Base-by-base conservation (phyloP, 805 yeast species). In the Candida alai region DNA sequence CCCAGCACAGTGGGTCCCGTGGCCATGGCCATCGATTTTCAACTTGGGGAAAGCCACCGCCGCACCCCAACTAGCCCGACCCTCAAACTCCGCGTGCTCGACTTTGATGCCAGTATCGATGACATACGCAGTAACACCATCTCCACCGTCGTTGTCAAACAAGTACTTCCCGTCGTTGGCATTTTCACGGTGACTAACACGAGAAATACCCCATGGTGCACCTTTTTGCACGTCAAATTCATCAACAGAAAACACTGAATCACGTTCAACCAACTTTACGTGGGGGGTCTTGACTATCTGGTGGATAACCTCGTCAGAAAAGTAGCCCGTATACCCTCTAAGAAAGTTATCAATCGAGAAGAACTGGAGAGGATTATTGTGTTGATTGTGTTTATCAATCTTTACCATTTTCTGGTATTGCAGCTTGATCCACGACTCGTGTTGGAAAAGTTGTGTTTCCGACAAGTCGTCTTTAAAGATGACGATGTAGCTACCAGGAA, bases 1-100 rank as follows among this genome's bases (percentile, higher is more conserved):
- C 3, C 96, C 96, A 0, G 96, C 95, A 30, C 89, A 94, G 57
- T 88, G 96, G 1, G 96, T 86, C 0, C 96, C 97, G 55, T 88
- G 97, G 0, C 96, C 96, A 46, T 80, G 80, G 7, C 60, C 60
- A 52, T 89, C 96, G 12, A 52, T 36, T 37, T 56, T 48, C n/a
- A 60, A 35, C 25, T 54, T 49, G 7, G 67, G 67, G 49, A 59
- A 56, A 4, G 67, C 54, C 33, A 58, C 43, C 3, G 65, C 57
- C n/a, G 49, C 55, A 2, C 87, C 88, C 50, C 66, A 60, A 4
- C 44, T 45, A 12, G 80, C 84, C 35, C 89, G 61, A 2, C 77
- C 80, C 46, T 72, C 80, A 49, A 84, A 69, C 26, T 80, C 83
- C n/a, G 73, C 74, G 49, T 78, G 81, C 5, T 65, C 68, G 9